A percentile compares a stretch with the other conserved stretches of the same genome.
Conservation (phyloP, 345 rosid genomes). For the Erodium maritimum region DNA sequence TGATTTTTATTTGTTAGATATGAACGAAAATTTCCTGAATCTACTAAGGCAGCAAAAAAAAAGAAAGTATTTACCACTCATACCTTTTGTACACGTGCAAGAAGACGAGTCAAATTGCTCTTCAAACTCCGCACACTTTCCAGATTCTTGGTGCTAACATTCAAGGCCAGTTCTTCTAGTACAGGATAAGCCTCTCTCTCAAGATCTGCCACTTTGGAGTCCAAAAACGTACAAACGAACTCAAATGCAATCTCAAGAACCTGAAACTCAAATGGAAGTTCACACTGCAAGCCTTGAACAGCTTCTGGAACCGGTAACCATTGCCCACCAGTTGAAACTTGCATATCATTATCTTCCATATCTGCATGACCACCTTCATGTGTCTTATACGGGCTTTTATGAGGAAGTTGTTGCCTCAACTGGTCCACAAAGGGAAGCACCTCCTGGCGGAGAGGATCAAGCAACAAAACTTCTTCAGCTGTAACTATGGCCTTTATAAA, state of each 20-base stretch:
- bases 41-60: not conserved
- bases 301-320: constrained; percentile 58
- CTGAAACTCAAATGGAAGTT: constrained; percentile 92
- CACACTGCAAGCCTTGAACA: constrained; percentile 59
- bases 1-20: not conserved
- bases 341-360: constrained; percentile 28
- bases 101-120: constrained; percentile 80
- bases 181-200: constrained; percentile 84
- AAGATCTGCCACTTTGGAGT: constrained; percentile 48
- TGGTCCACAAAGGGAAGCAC: constrained; percentile 70
- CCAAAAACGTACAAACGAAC: constrained; percentile 61
- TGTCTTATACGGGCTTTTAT: constrained; percentile 22
- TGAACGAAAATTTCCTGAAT: too few relatives aligned
- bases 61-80: constrained; percentile 3
- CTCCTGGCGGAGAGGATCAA: constrained; percentile 69
- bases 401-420: constrained; percentile 61
- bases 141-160: constrained; percentile 86
- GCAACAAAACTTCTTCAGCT: constrained; percentile 65
- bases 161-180: constrained; percentile 78
- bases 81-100: constrained; percentile 93
- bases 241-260: constrained; percentile 93
- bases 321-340: constrained; percentile 27
- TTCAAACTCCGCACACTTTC: constrained; percentile 81
- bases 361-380: constrained; percentile 26
- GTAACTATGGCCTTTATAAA: constrained; percentile 71